These are phyloP conservation scores for Geosiphon pyriformis DNA, from an alignment of 192 early-diverging fungal genomes.

Conservation along the genomic window DNA sequence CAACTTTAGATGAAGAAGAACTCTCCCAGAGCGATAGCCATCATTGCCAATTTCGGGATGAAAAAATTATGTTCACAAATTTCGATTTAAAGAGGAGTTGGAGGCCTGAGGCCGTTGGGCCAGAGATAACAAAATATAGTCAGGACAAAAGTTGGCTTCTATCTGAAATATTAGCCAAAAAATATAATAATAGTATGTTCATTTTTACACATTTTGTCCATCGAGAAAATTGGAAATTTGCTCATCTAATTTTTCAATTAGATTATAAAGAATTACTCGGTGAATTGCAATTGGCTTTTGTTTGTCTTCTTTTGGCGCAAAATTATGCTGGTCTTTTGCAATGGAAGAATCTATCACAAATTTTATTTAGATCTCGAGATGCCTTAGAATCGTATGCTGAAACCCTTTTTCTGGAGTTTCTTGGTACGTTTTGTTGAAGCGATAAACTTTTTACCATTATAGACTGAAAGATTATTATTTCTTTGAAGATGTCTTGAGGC, in stretches of 20 bases:
- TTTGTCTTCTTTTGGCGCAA: constrained; percentile 72
- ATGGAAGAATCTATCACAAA: constrained; percentile 76
- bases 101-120: constrained; percentile 58
- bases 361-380: constrained; percentile 62
- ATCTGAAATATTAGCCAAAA: constrained; percentile 39
- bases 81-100: constrained; percentile 83
- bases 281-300: constrained; percentile 79
- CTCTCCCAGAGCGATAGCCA: background rate
- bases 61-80: constrained; percentile 54
- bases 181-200: constrained; percentile 42
- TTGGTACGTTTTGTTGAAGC: constrained; percentile 33
- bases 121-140: constrained; percentile 70
- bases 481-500: constrained; percentile 42
- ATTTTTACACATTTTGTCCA: background rate
- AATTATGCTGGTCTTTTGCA: constrained; percentile 83
- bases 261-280: constrained; percentile 57
- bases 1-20: constrained; percentile 23
- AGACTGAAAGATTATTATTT: background rate
- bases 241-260: background rate
- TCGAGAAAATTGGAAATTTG: background rate
- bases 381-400: constrained; percentile 39
- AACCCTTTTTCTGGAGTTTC: constrained; percentile 51
- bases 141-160: constrained; percentile 88
- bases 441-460: constrained; percentile 17
- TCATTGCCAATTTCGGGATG: too few species aligned